phyloP scores from a whole-genome alignment of 176 grass and related monocot species.

The Ensete glaucum region DNA sequence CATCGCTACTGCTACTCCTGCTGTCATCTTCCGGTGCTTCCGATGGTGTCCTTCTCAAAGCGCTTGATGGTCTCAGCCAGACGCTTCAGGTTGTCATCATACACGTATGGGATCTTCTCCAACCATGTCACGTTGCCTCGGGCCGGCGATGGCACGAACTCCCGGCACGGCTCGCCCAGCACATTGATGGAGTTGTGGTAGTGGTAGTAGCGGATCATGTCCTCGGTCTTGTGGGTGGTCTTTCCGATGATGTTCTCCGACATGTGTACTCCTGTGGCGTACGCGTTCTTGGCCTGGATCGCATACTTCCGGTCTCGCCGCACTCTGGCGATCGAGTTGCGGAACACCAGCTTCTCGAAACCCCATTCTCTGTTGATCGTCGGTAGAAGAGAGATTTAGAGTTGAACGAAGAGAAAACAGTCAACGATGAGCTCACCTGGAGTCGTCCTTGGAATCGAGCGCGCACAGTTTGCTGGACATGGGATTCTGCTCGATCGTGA shows the following conservation, averaged over 20 bases:
- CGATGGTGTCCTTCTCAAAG: constrained; percentile 51
- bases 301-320: constrained; percentile 77
- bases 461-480: constrained; percentile 78
- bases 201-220: constrained; percentile 76
- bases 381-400: too few relatives aligned
- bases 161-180: constrained; percentile 56
- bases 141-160: constrained; percentile 33
- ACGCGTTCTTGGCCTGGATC: constrained; percentile 68
- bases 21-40: not conserved
- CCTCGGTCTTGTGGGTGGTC: constrained; percentile 60
- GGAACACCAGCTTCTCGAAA: constrained; percentile 89
- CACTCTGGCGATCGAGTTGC: constrained; percentile 64
- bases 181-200: constrained; percentile 80
- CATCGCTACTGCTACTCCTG: not conserved
- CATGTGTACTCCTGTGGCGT: constrained; percentile 82
- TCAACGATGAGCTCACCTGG: constrained; percentile 3
- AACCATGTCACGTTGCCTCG: constrained; percentile 35
- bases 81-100: constrained; percentile 57
- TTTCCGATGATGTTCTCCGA: constrained; percentile 51
- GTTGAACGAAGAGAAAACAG: too few relatives aligned
- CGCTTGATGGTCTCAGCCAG: constrained; percentile 27
- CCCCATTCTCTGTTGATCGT: constrained; percentile 46
- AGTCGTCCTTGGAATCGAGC: constrained; percentile 33
- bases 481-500: constrained; percentile 93
- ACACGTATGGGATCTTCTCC: constrained; percentile 46